A percentile compares a stretch with the other conserved stretches of the same genome.
Conservation (phyloP, 2,329 filamentous ascomycete genomes). For the Exophiala sp. region DNA sequence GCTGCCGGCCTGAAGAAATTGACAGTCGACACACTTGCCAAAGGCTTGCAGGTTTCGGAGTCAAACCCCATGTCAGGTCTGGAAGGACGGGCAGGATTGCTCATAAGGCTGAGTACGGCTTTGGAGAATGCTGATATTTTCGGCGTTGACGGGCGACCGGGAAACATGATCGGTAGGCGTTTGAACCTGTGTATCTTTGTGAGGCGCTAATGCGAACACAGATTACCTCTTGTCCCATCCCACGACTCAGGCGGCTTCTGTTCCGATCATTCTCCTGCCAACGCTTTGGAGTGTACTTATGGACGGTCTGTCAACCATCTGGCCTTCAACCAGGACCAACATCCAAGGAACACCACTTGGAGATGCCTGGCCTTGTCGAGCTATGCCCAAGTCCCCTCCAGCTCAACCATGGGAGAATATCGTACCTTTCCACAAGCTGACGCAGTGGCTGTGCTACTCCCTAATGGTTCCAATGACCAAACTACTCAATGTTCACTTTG, state of each 20-base stretch:
- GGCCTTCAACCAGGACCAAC: conserved; percentile 80
- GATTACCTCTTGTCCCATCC: conserved; percentile 93
- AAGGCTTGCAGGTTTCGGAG: conserved; percentile 78
- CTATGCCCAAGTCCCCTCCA: conserved; percentile 65
- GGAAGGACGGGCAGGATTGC: conserved; percentile 75
- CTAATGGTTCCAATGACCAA: conserved; percentile 88
- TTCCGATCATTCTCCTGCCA: conserved; percentile 79
- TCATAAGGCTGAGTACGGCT: conserved; percentile 72
- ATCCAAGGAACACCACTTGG: conserved; percentile 85
- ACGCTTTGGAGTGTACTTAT: conserved; percentile 90
- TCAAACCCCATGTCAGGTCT: conserved; percentile 79
- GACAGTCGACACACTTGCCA: conserved; percentile 69
- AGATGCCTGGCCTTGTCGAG: conserved; percentile 87
- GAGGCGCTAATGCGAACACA: conserved; percentile 34
- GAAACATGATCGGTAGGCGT: conserved; percentile 82
- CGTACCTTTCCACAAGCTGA: conserved; percentile 88
- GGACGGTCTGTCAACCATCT: conserved; percentile 80
- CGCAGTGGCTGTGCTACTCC: conserved; percentile 92
- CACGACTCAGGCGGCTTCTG: conserved; percentile 81
- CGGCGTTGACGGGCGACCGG: conserved; percentile 76
- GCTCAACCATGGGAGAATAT: conserved; percentile 60
- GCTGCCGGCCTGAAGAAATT: conserved; percentile 71
- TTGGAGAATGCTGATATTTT: conserved; percentile 74
- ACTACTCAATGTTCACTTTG: conserved; percentile 74
- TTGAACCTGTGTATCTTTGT: conserved; percentile 4